Conservation (phyloP, 2,329 filamentous ascomycete genomes). For the Pyrenochaeta sp. region DNA sequence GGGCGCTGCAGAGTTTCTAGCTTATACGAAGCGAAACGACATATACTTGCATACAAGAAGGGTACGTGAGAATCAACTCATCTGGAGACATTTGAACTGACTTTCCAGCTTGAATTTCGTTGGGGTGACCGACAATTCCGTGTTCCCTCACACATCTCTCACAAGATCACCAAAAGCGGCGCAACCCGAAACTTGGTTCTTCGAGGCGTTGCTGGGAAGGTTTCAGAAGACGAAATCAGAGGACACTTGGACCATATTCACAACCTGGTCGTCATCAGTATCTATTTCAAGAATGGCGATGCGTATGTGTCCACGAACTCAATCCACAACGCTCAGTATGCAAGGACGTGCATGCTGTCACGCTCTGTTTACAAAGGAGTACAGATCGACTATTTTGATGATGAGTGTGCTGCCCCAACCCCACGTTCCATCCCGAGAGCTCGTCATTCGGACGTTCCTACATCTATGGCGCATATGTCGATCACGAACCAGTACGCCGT, state of each 20-base stretch:
- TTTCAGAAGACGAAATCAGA: conserved; percentile 71
- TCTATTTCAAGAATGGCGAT: conserved; percentile 65
- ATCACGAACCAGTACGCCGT: conserved; percentile 42
- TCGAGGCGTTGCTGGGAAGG: conserved; percentile 60
- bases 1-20: conserved; percentile 66
- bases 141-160: conserved; percentile 67
- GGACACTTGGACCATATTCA: conserved; percentile 84
- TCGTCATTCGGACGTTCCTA: conserved; percentile 9
- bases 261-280: conserved; percentile 73
- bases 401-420: conserved; percentile 74
- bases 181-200: conserved; percentile 79
- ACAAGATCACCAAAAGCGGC: conserved; percentile 69
- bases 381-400: conserved; percentile 73
- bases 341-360: conserved; percentile 78
- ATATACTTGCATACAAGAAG: conserved; percentile 73
- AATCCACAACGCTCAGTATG: conserved; percentile 76
- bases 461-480: conserved; percentile 25
- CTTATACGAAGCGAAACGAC: conserved; percentile 69
- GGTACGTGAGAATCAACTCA: conserved; percentile 56
- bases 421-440: conserved; percentile 32
- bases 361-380: conserved; percentile 71
- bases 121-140: conserved; percentile 77
- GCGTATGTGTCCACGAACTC: conserved; percentile 79
- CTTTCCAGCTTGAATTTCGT: conserved; percentile 66
- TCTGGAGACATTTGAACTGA: no score